Evolutionary conservation across 345 rosid genomes (phyloP).

Genomic region (Pistacia integerrima): DNA sequence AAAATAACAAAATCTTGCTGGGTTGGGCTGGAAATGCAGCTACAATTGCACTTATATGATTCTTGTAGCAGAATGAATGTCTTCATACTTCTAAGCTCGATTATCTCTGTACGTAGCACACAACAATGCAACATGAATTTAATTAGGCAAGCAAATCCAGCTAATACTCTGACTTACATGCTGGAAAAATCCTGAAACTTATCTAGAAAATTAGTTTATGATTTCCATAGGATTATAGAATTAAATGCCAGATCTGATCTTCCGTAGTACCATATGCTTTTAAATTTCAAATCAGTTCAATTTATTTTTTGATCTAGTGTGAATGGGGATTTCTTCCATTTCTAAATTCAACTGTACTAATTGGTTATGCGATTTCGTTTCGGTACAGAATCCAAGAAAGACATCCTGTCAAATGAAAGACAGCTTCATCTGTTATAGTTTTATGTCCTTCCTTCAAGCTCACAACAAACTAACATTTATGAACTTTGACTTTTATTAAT

Average conservation of each 20-base stretch:
- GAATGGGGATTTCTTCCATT: not conserved
- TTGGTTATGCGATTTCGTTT: not conserved
- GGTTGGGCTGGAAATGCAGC: too few relatives aligned
- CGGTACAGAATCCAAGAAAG: slow-evolving; percentile 4
- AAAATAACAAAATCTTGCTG: not conserved
- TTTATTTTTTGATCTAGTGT: not conserved
- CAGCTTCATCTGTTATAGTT: not conserved
- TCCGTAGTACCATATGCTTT: slow-evolving; percentile 23
- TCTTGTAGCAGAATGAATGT: not conserved
- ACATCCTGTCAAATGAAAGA: slow-evolving; percentile 16
- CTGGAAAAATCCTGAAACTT: slow-evolving; percentile 16
- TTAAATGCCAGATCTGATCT: slow-evolving; percentile 34
- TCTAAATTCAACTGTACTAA: not conserved
- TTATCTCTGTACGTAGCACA: not conserved
- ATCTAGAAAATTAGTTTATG: slow-evolving; percentile 1
- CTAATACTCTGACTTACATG: slow-evolving; percentile 18
- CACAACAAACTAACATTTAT: not conserved
- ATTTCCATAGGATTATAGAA: not conserved
- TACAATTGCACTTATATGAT: not conserved
- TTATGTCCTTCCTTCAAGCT: not conserved
- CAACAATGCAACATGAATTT: not conserved
- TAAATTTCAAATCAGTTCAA: too few relatives aligned
- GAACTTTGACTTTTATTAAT: slow-evolving; percentile 5
- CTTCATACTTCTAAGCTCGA: not conserved
- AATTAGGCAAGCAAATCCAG: slow-evolving; percentile 1